phyloP scores from a whole-genome alignment of 805 yeast genomes.

The Yamadazyma insecticola region DNA sequence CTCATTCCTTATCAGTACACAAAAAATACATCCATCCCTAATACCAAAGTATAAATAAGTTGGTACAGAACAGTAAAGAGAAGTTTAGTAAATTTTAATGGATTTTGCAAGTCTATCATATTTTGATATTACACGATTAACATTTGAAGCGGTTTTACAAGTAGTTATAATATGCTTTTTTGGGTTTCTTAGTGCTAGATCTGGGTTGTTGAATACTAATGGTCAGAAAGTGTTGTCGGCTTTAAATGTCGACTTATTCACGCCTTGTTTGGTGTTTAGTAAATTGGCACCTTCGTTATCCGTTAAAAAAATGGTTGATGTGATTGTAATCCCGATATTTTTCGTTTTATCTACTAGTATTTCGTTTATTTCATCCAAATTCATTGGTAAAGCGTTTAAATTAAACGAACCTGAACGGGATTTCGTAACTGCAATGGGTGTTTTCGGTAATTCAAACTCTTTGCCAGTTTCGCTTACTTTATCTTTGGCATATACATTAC shows the following conservation, averaged over 20 bases:
- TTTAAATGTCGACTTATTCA: constrained; percentile 85
- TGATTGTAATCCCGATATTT: constrained; percentile 79
- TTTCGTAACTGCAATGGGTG: constrained; percentile 95
- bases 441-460: constrained; percentile 93
- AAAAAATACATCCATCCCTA: no score
- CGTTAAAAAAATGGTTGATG: constrained; percentile 70
- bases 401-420: constrained; percentile 76
- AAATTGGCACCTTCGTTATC: constrained; percentile 69
- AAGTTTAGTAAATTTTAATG: no score
- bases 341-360: constrained; percentile 79
- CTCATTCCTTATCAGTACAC: no score
- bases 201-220: constrained; percentile 61
- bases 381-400: constrained; percentile 47
- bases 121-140: constrained; percentile 53
- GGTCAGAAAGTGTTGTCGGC: constrained; percentile 76
- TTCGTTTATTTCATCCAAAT: constrained; percentile 58
- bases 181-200: constrained; percentile 79
- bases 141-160: constrained; percentile 88
- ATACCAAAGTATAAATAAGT: no score
- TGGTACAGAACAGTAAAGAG: no score
- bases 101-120: constrained; percentile 29
- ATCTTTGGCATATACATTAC: constrained; percentile 71
- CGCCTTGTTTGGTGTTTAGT: constrained; percentile 90
- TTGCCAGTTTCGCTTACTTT: constrained; percentile 88
- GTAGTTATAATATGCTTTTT: constrained; percentile 82